Evolutionary conservation across 2,329 filamentous ascomycete genomes (phyloP).

Genomic region (Fusarium nodosum): DNA sequence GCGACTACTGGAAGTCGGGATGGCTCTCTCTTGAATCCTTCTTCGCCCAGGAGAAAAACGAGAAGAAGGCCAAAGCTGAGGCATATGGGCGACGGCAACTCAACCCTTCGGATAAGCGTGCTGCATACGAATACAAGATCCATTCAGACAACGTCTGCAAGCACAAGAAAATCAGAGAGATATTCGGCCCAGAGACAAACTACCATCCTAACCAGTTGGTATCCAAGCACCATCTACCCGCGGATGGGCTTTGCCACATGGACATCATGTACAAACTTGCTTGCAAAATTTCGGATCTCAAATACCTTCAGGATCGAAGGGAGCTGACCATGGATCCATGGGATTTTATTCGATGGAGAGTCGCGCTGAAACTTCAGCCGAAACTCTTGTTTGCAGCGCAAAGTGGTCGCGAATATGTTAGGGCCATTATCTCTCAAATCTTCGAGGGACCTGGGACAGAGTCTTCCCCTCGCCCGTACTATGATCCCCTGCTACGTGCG

Average conservation of each 20-base stretch:
- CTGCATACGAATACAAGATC: slow-evolving; percentile 39
- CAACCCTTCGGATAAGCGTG: slow-evolving; percentile 23
- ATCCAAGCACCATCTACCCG: slow-evolving; percentile 52
- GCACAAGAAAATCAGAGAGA: slow-evolving; percentile 53
- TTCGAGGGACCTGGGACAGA: slow-evolving; percentile 17
- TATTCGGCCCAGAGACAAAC: slow-evolving; percentile 50
- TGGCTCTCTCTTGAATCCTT: slow-evolving; percentile 53
- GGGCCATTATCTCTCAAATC: slow-evolving; percentile 20
- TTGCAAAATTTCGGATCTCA: slow-evolving; percentile 53
- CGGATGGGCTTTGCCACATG: slow-evolving; percentile 52
- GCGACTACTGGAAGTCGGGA: slow-evolving; percentile 50
- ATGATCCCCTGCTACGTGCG: slow-evolving; percentile 50
- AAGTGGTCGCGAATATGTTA: slow-evolving; percentile 17
- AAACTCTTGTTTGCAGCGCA: slow-evolving; percentile 1
- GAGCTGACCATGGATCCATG: slow-evolving; percentile 55
- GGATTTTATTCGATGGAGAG: slow-evolving; percentile 57
- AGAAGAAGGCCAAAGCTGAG: slow-evolving; percentile 42
- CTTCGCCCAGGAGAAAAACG: slow-evolving; percentile 45
- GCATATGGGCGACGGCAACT: not conserved
- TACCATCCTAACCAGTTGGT: slow-evolving; percentile 58
- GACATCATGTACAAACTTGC: slow-evolving; percentile 56
- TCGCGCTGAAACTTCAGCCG: slow-evolving; percentile 36
- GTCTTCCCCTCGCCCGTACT: slow-evolving; percentile 25
- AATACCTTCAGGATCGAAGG: slow-evolving; percentile 41
- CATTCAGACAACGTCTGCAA: slow-evolving; percentile 53